These are phyloP conservation scores for Cladochytrium replicatum DNA, from an alignment of 192 early-diverging fungal genomes.

Conservation along the genomic window DNA sequence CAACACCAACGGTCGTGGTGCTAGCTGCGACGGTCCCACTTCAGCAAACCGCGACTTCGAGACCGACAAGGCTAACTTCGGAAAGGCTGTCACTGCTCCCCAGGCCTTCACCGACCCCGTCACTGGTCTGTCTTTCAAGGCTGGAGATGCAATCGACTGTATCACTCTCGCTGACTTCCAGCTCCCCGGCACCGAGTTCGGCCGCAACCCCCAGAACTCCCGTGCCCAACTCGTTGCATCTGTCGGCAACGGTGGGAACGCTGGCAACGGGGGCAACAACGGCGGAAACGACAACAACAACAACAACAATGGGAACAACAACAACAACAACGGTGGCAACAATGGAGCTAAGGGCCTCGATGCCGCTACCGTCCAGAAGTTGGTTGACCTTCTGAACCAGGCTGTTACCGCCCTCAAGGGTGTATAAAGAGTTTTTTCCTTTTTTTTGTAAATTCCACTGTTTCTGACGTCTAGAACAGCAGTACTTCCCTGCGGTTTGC, in stretches of 20 bases:
- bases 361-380: no score
- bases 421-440: no score
- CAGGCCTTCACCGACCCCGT: background rate
- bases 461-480: no score
- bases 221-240: slow-evolving; percentile 6
- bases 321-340: background rate
- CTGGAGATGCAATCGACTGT: slow-evolving; percentile 10
- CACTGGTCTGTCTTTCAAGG: slow-evolving; percentile 7
- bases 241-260: slow-evolving; percentile 1
- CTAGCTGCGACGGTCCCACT: background rate
- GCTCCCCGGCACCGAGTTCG: slow-evolving; percentile 1
- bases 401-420: no score
- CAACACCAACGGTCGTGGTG: slow-evolving; percentile 4
- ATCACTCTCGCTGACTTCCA: slow-evolving; percentile 1
- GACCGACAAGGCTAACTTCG: background rate
- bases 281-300: slow-evolving; percentile 1
- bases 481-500: no score
- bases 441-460: no score
- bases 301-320: no score
- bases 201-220: slow-evolving; percentile 1
- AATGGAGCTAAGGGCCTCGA: background rate
- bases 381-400: no score
- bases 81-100: slow-evolving; percentile 2
- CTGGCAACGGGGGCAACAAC: background rate
- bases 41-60: background rate